A percentile compares a stretch with the other conserved stretches of the same genome.
These are phyloP conservation scores for Wickerhamomyces xylosicus DNA, from an alignment of 805 yeast genomes.

Conservation along the genomic window DNA sequence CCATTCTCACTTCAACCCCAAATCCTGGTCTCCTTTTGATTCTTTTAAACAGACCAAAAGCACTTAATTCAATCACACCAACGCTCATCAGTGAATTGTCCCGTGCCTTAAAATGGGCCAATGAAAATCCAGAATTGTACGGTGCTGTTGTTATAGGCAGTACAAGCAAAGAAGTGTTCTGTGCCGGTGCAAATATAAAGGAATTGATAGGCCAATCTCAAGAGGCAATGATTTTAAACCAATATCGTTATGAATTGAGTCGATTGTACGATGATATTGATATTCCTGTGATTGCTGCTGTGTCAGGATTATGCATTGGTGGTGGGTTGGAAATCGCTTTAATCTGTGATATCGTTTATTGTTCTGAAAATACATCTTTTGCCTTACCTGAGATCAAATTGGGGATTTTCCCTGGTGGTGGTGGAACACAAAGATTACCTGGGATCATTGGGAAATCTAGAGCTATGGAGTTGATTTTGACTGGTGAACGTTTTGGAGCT, in stretches of 20 bases:
- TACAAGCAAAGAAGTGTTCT: constrained; percentile 36
- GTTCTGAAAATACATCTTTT: constrained; percentile 35
- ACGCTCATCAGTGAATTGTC: constrained; percentile 13
- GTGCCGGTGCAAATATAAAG: constrained; percentile 46
- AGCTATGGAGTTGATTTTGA: constrained; percentile 38
- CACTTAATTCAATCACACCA: constrained; percentile 16
- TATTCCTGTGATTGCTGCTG: constrained; percentile 45
- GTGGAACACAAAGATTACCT: constrained; percentile 43
- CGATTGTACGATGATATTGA: constrained; percentile 23
- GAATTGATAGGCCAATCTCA: constrained; percentile 32
- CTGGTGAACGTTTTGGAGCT: constrained; percentile 35
- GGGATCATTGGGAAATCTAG: constrained; percentile 37
- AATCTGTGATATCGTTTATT: constrained; percentile 38
- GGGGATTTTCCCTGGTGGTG: constrained; percentile 42
- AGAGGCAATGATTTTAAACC: constrained; percentile 24
- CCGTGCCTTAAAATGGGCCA: constrained; percentile 13
- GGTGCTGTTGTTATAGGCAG: constrained; percentile 37
- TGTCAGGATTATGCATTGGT: constrained; percentile 44
- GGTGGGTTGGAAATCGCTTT: constrained; percentile 50
- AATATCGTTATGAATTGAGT: constrained; percentile 31
- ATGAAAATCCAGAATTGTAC: constrained; percentile 21
- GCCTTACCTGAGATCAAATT: constrained; percentile 48
- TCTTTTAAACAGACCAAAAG: constrained; percentile 19
- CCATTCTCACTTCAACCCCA: constrained; percentile 14
- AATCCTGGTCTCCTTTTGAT: constrained; percentile 15